Conservation (phyloP, 2,329 filamentous ascomycete genomes). For the Penicillium expansum region DNA sequence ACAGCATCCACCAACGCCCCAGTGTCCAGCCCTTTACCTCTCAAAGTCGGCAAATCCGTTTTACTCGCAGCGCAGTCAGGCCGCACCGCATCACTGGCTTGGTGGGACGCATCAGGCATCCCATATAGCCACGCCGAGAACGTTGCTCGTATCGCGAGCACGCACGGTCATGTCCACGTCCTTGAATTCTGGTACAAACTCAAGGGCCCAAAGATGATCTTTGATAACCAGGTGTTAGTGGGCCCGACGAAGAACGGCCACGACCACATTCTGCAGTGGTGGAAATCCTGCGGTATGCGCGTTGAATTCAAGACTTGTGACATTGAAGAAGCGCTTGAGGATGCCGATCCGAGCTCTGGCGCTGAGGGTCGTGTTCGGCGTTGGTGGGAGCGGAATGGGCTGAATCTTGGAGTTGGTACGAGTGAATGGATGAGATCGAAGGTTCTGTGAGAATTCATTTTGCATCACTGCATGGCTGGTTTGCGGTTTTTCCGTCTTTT, state of each 20-base stretch:
- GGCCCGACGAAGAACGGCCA: slow-evolving; percentile 85
- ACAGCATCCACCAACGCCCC: slow-evolving; percentile 62
- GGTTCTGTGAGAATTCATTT: slow-evolving; percentile 53
- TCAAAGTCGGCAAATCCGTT: slow-evolving; percentile 82
- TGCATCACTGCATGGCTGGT: background rate
- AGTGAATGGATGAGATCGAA: slow-evolving; percentile 88
- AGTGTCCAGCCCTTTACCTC: slow-evolving; percentile 49
- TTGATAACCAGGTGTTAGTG: slow-evolving; percentile 78
- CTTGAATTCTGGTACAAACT: slow-evolving; percentile 78
- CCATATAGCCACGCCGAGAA: slow-evolving; percentile 75
- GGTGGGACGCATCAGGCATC: slow-evolving; percentile 84
- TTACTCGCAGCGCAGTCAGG: slow-evolving; percentile 81
- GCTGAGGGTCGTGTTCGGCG: slow-evolving; percentile 69
- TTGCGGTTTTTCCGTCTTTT: slow-evolving; percentile 2
- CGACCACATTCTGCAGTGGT: slow-evolving; percentile 85
- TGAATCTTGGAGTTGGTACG: slow-evolving; percentile 77
- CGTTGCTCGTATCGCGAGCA: slow-evolving; percentile 78
- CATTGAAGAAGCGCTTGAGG: slow-evolving; percentile 91
- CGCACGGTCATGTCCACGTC: slow-evolving; percentile 79
- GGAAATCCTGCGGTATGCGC: slow-evolving; percentile 68
- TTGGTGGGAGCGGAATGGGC: slow-evolving; percentile 85
- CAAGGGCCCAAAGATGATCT: slow-evolving; percentile 73
- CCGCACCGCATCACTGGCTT: slow-evolving; percentile 71
- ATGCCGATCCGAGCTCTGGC: slow-evolving; percentile 63
- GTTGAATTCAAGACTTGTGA: slow-evolving; percentile 95